phyloP scores from a whole-genome alignment of 768 basidiomycete genomes.

The Plicaturopsis crispa region DNA sequence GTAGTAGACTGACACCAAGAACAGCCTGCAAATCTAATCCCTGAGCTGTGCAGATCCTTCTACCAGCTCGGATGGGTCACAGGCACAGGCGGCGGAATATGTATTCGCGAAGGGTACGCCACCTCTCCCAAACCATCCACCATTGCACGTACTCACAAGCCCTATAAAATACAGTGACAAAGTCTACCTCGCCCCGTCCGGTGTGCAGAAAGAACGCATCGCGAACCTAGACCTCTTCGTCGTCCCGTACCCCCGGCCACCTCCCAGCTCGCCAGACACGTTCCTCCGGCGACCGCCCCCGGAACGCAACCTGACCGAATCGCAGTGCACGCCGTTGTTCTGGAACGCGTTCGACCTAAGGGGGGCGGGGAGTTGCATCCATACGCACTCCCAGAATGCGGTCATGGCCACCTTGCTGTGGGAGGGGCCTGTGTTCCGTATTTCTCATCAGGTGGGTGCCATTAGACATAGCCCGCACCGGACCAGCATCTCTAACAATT shows the following conservation, averaged over 20 bases:
- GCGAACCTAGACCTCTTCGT: slow-evolving; percentile 82
- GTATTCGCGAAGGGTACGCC: slow-evolving; percentile 59
- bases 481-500: background rate
- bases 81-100: slow-evolving; percentile 80
- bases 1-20: background rate
- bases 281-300: slow-evolving; percentile 73
- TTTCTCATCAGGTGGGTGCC: slow-evolving; percentile 68
- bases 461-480: slow-evolving; percentile 1
- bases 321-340: slow-evolving; percentile 85
- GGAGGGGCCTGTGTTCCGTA: slow-evolving; percentile 61
- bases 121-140: background rate
- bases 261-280: slow-evolving; percentile 51
- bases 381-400: slow-evolving; percentile 86
- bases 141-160: background rate
- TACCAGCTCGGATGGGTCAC: slow-evolving; percentile 91
- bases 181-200: slow-evolving; percentile 83
- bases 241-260: slow-evolving; percentile 64
- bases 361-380: slow-evolving; percentile 79
- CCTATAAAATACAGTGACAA: slow-evolving; percentile 41
- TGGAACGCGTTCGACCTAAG: slow-evolving; percentile 86
- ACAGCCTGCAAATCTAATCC: slow-evolving; percentile 89
- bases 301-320: slow-evolving; percentile 73
- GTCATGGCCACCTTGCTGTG: slow-evolving; percentile 84
- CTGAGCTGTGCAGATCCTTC: slow-evolving; percentile 77
- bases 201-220: slow-evolving; percentile 89